Percentiles rank a stretch among this genome's conserved stretches.
phyloP scores from a whole-genome alignment of 345 rosid species.

The Citrus mangshanensis region DNA sequence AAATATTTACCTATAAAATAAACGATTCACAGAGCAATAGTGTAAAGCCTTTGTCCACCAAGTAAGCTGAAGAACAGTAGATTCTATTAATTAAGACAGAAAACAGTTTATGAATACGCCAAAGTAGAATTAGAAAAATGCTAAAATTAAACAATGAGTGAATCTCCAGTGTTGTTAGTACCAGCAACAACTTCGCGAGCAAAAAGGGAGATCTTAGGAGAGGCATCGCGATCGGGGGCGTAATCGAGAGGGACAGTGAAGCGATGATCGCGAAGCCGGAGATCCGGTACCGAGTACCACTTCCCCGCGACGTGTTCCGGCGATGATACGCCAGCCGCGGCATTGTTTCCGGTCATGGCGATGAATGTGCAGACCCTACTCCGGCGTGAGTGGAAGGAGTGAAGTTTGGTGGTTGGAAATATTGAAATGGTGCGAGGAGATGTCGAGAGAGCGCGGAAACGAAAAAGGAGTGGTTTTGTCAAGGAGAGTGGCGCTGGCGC shows the following conservation, averaged over 20 bases:
- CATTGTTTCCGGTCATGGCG: conserved; percentile 35
- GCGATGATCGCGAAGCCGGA: conserved; percentile 77
- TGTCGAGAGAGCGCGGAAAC: neutral
- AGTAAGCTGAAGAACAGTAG: neutral
- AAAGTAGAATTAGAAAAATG: neutral
- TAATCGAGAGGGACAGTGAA: conserved; percentile 82
- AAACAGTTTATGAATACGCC: neutral
- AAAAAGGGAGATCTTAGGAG: conserved; percentile 61
- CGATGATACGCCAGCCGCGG: conserved; percentile 13
- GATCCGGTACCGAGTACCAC: conserved; percentile 83
- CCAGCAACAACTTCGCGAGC: conserved; percentile 88
- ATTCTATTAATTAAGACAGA: neutral
- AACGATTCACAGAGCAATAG: neutral
- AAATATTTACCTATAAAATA: neutral
- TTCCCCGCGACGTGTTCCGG: conserved; percentile 50
- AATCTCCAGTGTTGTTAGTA: conserved; percentile 18
- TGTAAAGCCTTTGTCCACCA: neutral
- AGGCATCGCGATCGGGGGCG: conserved; percentile 27
- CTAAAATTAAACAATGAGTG: neutral
- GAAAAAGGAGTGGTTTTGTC: conserved; percentile 12
- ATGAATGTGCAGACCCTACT: conserved; percentile 10
- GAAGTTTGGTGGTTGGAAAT: neutral
- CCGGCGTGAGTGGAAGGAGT: conserved; percentile 17
- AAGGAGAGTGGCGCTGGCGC: conserved; percentile 18
- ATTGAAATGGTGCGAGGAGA: conserved; percentile 15